These are phyloP conservation scores for Flaveria linearis DNA, from an alignment of 129 eudicot species.

Conservation along the genomic window DNA sequence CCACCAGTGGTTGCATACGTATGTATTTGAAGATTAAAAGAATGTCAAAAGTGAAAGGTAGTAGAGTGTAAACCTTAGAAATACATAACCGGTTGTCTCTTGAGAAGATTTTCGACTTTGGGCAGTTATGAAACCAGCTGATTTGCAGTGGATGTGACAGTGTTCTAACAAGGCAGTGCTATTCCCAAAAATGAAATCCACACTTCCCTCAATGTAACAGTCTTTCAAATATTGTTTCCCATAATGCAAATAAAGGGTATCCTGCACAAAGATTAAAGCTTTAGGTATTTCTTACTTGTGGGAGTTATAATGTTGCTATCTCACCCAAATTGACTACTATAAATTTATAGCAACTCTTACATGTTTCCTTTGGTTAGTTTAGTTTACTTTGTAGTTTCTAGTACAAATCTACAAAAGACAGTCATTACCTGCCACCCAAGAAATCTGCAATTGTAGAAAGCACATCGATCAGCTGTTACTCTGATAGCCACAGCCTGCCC, in stretches of 20 bases:
- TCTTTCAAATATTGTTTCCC: conserved; percentile 89
- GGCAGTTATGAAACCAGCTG: conserved; percentile 82
- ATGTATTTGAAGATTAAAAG: background rate
- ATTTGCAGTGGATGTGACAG: conserved; percentile 95
- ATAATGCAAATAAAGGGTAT: conserved; percentile 82
- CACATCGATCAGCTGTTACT: conserved; percentile 89
- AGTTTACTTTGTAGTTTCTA: background rate
- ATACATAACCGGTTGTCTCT: conserved; percentile 88
- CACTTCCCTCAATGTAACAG: conserved; percentile 96
- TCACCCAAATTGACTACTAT: background rate
- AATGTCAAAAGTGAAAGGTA: background rate
- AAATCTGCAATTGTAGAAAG: conserved; percentile 90
- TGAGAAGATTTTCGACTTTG: conserved; percentile 91
- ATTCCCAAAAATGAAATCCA: conserved; percentile 93
- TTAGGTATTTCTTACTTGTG: background rate
- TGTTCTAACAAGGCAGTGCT: conserved; percentile 93
- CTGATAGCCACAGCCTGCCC: conserved; percentile 93
- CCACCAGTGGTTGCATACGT: background rate
- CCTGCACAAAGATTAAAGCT: conserved; percentile 48
- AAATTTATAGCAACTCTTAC: conserved; percentile 2
- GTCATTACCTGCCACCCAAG: conserved; percentile 82
- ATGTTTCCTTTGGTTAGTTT: background rate
- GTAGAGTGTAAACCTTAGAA: conserved; percentile 62
- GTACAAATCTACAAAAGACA: background rate
- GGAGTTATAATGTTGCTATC: background rate